Base-by-base conservation (phyloP, 1,284 basidiomycete species). In the Melampsora americana region DNA sequence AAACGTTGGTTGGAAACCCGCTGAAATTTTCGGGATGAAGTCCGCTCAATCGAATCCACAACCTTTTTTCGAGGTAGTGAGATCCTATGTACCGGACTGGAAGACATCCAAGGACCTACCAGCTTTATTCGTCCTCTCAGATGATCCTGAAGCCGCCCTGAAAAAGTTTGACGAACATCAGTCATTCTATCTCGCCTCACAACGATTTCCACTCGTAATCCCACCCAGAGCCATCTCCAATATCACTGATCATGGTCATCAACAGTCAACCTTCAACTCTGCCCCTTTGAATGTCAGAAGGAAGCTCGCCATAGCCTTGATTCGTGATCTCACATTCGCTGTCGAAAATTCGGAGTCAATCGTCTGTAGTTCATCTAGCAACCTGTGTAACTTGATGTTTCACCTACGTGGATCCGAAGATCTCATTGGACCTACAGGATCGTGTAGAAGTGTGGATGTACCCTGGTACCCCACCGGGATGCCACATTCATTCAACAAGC, bases 61-160 rank as follows among this genome's bases (percentile, higher is more conserved):
- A 3, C 50, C 46, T 11, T 48, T 11, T 48, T 20, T 48, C 20
- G 46, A 48, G 11, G 46, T 20, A 11, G 46, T 48, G 16, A 53
- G 14, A 53, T 53, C 50, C 50, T 53, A 20, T 53, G 50, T 53
- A n/a, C n/a, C n/a, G n/a, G n/a, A n/a, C n/a, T n/a, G n/a, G n/a
- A n/a, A n/a, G n/a, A n/a, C n/a, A n/a, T 18, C 50, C 35, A 35
- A 35, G 9, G 35, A 35, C 5, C 23, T 53, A 4, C 50, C 50
- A 23, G 23, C 14, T 5, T 12, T 53, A 18, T 53, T 53, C 23
- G 50, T 53, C 5, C 23, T 53, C 5, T 53, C 50, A 4, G 50
- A 53, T 12, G 50, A 53, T 23, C 18, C 50, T 18, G 23, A 53
- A 23, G 50, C 16, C 5, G 50, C 50, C 18, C 5, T 53, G 23